phyloP scores from a whole-genome alignment of 495 filamentous ascomycete species.

The Geoglossum glabrum region DNA sequence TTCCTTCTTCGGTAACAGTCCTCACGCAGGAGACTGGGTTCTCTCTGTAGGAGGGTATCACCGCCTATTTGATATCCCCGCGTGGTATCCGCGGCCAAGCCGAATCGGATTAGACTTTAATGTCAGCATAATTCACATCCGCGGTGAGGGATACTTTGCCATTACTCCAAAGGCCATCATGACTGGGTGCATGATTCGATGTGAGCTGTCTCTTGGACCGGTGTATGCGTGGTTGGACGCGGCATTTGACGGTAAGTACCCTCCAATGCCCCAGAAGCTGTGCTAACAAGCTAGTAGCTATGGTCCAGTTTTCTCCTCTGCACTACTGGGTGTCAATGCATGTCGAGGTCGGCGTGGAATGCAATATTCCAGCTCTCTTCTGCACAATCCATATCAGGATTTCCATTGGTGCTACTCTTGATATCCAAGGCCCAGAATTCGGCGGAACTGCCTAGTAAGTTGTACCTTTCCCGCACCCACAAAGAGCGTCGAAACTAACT shows the following conservation, averaged over 20 bases:
- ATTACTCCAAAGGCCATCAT: slow-evolving; percentile 31
- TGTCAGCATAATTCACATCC: neutral
- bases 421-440: neutral
- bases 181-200: slow-evolving; percentile 24
- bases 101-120: slow-evolving; percentile 25
- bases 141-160: slow-evolving; percentile 21
- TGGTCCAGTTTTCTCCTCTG: neutral
- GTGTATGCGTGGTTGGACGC: neutral
- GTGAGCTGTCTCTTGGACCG: slow-evolving; percentile 8
- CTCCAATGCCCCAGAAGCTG: neutral
- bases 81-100: slow-evolving; percentile 23
- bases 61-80: slow-evolving; percentile 18
- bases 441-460: slow-evolving; percentile 8
- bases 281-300: neutral
- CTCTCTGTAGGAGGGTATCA: slow-evolving; percentile 35
- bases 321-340: too few species aligned
- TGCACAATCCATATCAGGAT: neutral
- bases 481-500: too few species aligned
- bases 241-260: neutral
- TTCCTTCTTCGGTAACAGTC: slow-evolving; percentile 22
- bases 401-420: neutral
- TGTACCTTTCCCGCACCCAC: too few species aligned
- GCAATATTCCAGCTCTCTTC: neutral
- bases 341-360: neutral
- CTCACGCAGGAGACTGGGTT: slow-evolving; percentile 26